Conservation (phyloP, 805 yeast species). For the Clavispora santaluciae region DNA sequence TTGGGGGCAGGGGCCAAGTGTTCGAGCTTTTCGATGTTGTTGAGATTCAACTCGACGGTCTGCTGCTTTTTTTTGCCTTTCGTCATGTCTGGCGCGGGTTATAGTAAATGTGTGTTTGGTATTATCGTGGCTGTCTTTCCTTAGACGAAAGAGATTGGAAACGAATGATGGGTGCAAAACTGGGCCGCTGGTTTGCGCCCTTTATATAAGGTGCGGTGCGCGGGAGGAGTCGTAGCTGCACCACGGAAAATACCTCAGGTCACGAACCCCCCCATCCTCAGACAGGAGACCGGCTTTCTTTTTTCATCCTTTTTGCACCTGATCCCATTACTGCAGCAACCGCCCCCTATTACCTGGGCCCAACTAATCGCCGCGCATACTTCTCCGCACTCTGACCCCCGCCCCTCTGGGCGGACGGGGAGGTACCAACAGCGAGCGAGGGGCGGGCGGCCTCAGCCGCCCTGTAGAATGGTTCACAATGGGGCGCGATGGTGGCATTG, state of each 20-base stretch:
- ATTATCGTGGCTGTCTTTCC: background rate
- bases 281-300: background rate
- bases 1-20: slow-evolving; percentile 38
- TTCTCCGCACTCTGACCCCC: too few species aligned
- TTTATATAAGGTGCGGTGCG: background rate
- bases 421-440: too few species aligned
- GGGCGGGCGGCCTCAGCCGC: too few species aligned
- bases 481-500: too few species aligned
- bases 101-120: background rate
- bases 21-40: slow-evolving; percentile 33
- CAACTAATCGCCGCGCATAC: too few species aligned
- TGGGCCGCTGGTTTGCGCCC: background rate
- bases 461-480: too few species aligned
- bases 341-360: too few species aligned
- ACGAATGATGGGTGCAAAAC: background rate
- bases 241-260: background rate
- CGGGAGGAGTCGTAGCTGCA: too few species aligned
- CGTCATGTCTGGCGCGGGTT: slow-evolving; percentile 5
- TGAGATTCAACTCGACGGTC: slow-evolving; percentile 27
- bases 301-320: too few species aligned
- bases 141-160: background rate
- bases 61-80: slow-evolving; percentile 25
- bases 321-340: too few species aligned
- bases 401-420: too few species aligned
- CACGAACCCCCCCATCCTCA: background rate